Conservation (phyloP, 2,329 filamentous ascomycete genomes). For the Neonectria faginata region DNA sequence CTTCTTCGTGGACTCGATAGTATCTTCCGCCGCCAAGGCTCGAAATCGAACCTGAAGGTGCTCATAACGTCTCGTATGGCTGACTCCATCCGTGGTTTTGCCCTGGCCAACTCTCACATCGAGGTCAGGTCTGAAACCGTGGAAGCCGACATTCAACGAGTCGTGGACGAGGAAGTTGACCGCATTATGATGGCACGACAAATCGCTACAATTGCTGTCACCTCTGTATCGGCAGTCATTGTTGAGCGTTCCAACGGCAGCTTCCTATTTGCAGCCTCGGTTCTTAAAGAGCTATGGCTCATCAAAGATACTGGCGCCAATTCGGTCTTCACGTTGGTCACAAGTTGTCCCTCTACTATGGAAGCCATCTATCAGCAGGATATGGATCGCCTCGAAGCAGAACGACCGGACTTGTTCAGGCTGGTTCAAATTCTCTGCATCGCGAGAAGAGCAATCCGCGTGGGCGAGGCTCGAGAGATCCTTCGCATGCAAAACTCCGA, state of each 20-base stretch:
- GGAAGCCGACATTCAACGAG: constrained; percentile 32
- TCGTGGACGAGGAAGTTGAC: constrained; percentile 37
- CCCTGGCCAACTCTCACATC: constrained; percentile 30
- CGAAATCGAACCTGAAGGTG: constrained; percentile 19
- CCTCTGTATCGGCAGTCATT: constrained; percentile 35
- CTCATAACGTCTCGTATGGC: constrained; percentile 32
- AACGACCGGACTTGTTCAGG: constrained; percentile 34
- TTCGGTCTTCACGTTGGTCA: constrained; percentile 36
- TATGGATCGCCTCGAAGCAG: constrained; percentile 34
- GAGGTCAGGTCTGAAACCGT: constrained; percentile 28
- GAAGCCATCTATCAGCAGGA: constrained; percentile 41
- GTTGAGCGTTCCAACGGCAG: constrained; percentile 39
- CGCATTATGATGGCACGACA: constrained; percentile 36
- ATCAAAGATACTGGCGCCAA: constrained; percentile 39
- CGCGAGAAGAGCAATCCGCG: constrained; percentile 22
- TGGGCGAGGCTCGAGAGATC: constrained; percentile 33
- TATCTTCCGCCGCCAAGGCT: constrained; percentile 31
- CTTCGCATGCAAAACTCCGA: constrained; percentile 32
- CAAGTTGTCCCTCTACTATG: constrained; percentile 37
- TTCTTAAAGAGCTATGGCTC: constrained; percentile 38
- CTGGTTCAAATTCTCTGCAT: constrained; percentile 36
- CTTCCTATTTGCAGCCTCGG: constrained; percentile 36
- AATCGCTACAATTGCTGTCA: constrained; percentile 32
- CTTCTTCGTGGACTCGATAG: constrained; percentile 32
- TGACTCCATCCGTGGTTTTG: constrained; percentile 36